Conservation (phyloP, 805 yeast species). For the Yarrowia alimentaria region DNA sequence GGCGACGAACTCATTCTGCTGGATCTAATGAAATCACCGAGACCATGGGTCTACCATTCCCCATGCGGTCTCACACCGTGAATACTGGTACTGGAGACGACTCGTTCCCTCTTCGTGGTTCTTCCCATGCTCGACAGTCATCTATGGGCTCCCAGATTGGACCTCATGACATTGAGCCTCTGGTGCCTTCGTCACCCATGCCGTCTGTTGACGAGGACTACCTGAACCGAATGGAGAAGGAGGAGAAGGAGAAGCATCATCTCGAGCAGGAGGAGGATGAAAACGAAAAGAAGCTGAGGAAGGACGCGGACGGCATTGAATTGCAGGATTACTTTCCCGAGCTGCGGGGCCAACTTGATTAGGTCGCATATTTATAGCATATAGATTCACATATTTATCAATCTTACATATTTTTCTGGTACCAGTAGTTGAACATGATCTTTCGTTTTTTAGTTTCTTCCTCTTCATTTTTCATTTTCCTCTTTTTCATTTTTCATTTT, state of each 20-base stretch:
- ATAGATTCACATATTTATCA: conserved; percentile 17
- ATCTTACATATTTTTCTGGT: too few relatives aligned
- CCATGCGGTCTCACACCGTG: conserved; percentile 20
- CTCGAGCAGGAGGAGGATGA: neutral
- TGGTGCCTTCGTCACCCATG: conserved; percentile 21
- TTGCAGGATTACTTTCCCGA: conserved; percentile 8
- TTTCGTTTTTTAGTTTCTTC: too few relatives aligned
- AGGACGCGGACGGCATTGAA: conserved; percentile 18
- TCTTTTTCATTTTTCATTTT: too few relatives aligned
- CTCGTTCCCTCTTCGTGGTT: conserved; percentile 14
- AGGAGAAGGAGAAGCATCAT: conserved; percentile 3
- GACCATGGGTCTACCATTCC: conserved; percentile 20
- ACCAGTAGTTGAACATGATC: too few relatives aligned
- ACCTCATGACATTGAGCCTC: neutral
- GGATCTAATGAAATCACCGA: conserved; percentile 17
- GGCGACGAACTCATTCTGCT: conserved; percentile 20
- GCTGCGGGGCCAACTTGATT: conserved; percentile 2
- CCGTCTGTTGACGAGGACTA: conserved; percentile 12
- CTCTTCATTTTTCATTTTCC: too few relatives aligned
- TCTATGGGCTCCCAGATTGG: neutral
- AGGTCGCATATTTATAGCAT: too few relatives aligned
- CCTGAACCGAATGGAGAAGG: conserved; percentile 10
- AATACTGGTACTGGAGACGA: neutral
- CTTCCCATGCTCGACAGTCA: neutral
- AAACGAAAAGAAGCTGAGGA: conserved; percentile 1